These are phyloP conservation scores for Mariannaea sp. DNA, from an alignment of 2,329 filamentous ascomycete species.

Conservation along the genomic window DNA sequence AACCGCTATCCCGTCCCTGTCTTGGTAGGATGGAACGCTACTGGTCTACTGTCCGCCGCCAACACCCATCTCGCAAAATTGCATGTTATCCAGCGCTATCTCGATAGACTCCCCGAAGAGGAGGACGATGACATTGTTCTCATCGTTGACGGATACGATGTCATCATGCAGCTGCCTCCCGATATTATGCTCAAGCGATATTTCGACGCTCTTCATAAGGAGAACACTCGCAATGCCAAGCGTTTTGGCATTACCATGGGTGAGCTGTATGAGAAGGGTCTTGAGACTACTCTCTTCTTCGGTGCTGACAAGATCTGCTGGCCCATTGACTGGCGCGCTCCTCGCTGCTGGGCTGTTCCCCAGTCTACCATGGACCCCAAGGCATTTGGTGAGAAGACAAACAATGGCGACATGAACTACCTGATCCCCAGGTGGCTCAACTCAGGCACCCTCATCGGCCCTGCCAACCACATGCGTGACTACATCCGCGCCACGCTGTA, in stretches of 20 bases:
- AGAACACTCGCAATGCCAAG: constrained; percentile 55
- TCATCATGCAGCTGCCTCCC: constrained; percentile 68
- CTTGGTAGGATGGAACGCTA: constrained; percentile 47
- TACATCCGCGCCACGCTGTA: constrained; percentile 36
- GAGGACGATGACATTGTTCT: constrained; percentile 64
- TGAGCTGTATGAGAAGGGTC: constrained; percentile 38
- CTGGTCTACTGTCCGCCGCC: constrained; percentile 42
- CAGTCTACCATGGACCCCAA: constrained; percentile 38
- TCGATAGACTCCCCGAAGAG: constrained; percentile 35
- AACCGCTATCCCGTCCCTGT: constrained; percentile 46
- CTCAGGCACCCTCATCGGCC: constrained; percentile 52
- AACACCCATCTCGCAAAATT: constrained; percentile 48
- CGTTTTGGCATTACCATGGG: constrained; percentile 51
- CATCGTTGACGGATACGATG: constrained; percentile 66
- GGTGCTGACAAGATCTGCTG: constrained; percentile 52
- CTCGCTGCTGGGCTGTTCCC: constrained; percentile 50
- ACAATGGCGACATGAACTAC: constrained; percentile 39
- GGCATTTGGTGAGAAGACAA: constrained; percentile 46
- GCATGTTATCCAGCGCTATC: constrained; percentile 43
- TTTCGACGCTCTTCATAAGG: constrained; percentile 53
- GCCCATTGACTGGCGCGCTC: constrained; percentile 42
- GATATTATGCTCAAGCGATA: constrained; percentile 67
- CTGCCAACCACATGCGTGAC: constrained; percentile 38
- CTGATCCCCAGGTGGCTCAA: constrained; percentile 49
- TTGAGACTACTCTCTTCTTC: constrained; percentile 49